Conservation (phyloP, 2,329 filamentous ascomycete genomes). For the Chaetomiaceae sp. region DNA sequence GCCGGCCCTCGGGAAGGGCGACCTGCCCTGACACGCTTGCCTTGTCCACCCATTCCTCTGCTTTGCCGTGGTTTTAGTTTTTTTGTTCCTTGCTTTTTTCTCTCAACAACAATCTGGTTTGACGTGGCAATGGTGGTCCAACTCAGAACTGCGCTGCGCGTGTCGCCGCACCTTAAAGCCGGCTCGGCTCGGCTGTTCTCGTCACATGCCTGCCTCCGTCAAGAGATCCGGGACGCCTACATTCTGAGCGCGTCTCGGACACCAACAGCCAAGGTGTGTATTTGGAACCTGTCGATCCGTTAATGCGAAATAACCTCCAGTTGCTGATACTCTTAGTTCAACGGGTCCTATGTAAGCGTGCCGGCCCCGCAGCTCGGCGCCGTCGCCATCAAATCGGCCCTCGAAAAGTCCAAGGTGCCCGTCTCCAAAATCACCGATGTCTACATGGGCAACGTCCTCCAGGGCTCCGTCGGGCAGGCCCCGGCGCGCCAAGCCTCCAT, state of each 20-base stretch:
- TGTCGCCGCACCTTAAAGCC: constrained; percentile 16
- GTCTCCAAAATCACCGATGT: constrained; percentile 79
- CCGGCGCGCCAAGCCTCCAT: constrained; percentile 88
- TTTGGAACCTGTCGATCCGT: neutral
- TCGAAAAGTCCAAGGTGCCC: constrained; percentile 82
- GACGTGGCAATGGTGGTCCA: constrained; percentile 19
- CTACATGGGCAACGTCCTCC: constrained; percentile 96
- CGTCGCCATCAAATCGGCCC: constrained; percentile 83
- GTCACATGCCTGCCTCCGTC: constrained; percentile 23
- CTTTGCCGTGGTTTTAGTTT: neutral
- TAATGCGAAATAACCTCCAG: no score
- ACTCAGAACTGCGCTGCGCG: constrained; percentile 19
- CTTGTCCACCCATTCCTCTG: neutral
- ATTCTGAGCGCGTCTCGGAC: constrained; percentile 88
- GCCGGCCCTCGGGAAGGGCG: constrained; percentile 13
- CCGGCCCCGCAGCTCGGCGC: constrained; percentile 85
- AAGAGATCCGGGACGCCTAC: constrained; percentile 85
- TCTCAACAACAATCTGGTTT: neutral
- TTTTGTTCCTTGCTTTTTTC: neutral
- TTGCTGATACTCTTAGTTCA: constrained; percentile 63
- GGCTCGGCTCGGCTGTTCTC: constrained; percentile 27
- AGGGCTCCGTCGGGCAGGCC: constrained; percentile 78
- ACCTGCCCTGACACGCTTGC: constrained; percentile 4
- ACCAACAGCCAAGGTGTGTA: constrained; percentile 73
- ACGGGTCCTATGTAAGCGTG: constrained; percentile 80